These are phyloP conservation scores for Ophiostoma tasmaniense DNA, from an alignment of 2,329 filamentous ascomycete species.

Conservation along the genomic window DNA sequence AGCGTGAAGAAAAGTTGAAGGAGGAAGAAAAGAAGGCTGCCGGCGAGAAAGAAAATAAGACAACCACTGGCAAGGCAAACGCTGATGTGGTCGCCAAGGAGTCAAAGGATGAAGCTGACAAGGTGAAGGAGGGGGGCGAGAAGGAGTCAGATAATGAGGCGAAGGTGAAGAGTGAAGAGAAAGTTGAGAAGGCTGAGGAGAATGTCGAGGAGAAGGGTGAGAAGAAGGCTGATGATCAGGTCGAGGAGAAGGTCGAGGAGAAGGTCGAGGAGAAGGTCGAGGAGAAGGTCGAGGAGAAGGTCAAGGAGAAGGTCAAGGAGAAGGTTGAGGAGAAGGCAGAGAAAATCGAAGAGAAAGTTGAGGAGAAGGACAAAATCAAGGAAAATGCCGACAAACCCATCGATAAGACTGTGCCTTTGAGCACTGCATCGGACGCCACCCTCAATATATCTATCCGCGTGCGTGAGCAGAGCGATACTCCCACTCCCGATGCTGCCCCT, in stretches of 20 bases:
- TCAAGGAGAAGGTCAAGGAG: conserved; percentile 27
- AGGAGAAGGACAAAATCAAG: not conserved
- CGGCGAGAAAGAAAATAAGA: not conserved
- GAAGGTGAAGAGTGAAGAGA: no score
- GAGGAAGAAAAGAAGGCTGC: conserved; percentile 23
- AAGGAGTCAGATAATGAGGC: no score
- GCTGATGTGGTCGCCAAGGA: not conserved
- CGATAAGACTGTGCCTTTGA: not conserved
- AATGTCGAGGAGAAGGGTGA: no score
- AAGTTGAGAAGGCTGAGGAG: no score
- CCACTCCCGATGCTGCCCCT: not conserved
- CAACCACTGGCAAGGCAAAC: not conserved
- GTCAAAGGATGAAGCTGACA: no score
- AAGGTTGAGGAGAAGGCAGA: conserved; percentile 25
- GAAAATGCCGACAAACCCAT: not conserved
- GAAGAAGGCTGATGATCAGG: no score
- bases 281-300: not conserved
- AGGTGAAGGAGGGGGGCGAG: no score
- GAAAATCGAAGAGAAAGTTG: conserved; percentile 12
- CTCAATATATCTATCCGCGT: not conserved
- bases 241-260: no score
- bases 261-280: no score
- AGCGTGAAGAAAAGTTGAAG: conserved; percentile 11
- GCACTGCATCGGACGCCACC: not conserved
- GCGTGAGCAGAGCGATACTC: not conserved